Percentiles rank a stretch among this genome's conserved stretches.
These are phyloP conservation scores for Trifolium pratense DNA, from an alignment of 306 rosid species.

Conservation along the genomic window DNA sequence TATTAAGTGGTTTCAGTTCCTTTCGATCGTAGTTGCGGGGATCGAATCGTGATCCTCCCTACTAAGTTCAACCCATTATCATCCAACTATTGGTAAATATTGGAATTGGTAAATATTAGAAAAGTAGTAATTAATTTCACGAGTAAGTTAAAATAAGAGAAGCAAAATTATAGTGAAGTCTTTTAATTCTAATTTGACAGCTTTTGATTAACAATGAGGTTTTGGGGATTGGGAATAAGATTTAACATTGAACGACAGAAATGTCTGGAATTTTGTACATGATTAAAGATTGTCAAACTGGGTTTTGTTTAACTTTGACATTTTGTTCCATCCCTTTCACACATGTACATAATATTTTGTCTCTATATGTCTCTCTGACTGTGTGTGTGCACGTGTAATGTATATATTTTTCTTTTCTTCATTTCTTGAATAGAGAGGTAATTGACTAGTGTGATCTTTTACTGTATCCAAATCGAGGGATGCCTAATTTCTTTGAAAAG, in stretches of 20 bases:
- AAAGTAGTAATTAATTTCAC: no score
- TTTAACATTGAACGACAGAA: slow-evolving; percentile 57
- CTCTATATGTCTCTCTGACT: slow-evolving; percentile 43
- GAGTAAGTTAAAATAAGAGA: no score
- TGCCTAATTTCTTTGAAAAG: slow-evolving; percentile 17
- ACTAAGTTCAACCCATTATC: no score
- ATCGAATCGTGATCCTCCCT: no score
- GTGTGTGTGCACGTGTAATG: slow-evolving; percentile 49
- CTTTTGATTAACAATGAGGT: not conserved
- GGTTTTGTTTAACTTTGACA: slow-evolving; percentile 53
- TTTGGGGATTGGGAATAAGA: slow-evolving; percentile 44
- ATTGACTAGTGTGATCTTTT: slow-evolving; percentile 25
- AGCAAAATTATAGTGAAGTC: no score
- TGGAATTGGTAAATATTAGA: no score
- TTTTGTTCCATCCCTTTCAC: slow-evolving; percentile 54
- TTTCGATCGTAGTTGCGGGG: no score
- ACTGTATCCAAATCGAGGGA: slow-evolving; percentile 21
- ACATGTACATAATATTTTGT: slow-evolving; percentile 28
- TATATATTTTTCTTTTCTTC: slow-evolving; percentile 12
- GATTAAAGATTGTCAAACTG: slow-evolving; percentile 44
- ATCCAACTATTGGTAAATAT: no score
- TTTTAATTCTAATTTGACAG: not conserved
- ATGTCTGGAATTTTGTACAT: slow-evolving; percentile 50
- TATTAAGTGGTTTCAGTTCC: no score
- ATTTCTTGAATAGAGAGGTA: slow-evolving; percentile 36